A percentile compares a stretch with the other conserved stretches of the same genome.
phyloP scores from a whole-genome alignment of 2,329 filamentous ascomycete genomes.

The Neonectria coccinea region DNA sequence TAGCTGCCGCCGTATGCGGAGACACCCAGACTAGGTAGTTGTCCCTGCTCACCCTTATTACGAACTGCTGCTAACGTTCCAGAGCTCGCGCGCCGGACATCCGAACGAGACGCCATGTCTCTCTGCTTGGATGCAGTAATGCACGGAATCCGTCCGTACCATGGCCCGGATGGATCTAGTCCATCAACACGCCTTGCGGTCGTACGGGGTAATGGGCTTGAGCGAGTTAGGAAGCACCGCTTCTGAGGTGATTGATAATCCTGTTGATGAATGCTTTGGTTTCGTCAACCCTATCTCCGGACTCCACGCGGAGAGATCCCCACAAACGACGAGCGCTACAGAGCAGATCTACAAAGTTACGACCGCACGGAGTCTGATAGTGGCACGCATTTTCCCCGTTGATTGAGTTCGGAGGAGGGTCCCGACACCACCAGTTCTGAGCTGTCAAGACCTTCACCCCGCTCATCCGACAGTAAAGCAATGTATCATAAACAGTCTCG shows the following conservation, averaged over 20 bases:
- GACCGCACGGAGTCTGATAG: not conserved
- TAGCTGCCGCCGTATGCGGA: slow-evolving; percentile 3
- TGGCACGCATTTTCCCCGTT: not conserved
- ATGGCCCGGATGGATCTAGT: slow-evolving; percentile 6
- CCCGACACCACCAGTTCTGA: slow-evolving; percentile 6
- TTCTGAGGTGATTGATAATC: slow-evolving; percentile 5
- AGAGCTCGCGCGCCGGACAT: slow-evolving; percentile 9
- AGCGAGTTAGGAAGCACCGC: slow-evolving; percentile 1
- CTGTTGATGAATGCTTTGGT: slow-evolving; percentile 1
- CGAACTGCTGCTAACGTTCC: not conserved
- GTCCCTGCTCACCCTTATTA: not conserved
- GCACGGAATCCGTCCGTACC: not conserved
- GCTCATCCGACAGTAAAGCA: slow-evolving; percentile 20
- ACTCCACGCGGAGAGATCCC: not conserved
- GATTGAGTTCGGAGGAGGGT: slow-evolving; percentile 2
- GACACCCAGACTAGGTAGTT: not conserved
- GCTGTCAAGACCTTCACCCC: not conserved
- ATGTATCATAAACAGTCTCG: slow-evolving; percentile 12
- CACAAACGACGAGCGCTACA: not conserved
- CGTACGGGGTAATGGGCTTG: slow-evolving; percentile 17
- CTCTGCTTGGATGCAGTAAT: not conserved
- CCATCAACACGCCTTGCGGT: not conserved
- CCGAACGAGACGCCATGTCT: not conserved
- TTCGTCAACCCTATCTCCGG: slow-evolving; percentile 4
- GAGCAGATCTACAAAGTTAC: not conserved